phyloP scores from a whole-genome alignment of 371 early-diverging fungal genomes.

The Apophysomyces ossiformis region DNA sequence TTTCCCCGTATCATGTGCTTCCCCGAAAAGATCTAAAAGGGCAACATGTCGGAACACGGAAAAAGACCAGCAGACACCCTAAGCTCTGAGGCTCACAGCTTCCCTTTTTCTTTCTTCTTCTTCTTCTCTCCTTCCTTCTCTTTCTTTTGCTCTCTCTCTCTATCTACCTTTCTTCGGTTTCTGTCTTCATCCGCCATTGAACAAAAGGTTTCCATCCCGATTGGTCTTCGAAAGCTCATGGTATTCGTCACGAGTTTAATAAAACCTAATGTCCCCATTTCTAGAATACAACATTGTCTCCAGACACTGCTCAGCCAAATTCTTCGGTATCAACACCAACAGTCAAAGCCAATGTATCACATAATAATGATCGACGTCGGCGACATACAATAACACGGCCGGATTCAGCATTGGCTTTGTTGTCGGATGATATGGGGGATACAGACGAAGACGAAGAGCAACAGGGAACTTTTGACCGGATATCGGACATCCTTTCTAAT shows the following conservation, averaged over 20 bases:
- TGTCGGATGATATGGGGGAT: slow-evolving; percentile 35
- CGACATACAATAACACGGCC: slow-evolving; percentile 51
- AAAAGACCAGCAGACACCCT: not conserved
- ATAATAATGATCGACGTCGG: slow-evolving; percentile 20
- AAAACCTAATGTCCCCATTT: not conserved
- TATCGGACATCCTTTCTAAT: slow-evolving; percentile 43
- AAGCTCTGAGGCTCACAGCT: not conserved
- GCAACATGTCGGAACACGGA: slow-evolving; percentile 10
- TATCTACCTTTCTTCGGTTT: not conserved
- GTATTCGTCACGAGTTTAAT: not conserved
- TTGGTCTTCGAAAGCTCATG: not conserved
- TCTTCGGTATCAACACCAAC: slow-evolving; percentile 4
- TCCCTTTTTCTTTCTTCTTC: not conserved
- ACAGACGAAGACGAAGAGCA: slow-evolving; percentile 29
- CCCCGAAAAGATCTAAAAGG: slow-evolving; percentile 7
- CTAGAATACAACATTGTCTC: slow-evolving; percentile 1
- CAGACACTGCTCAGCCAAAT: not conserved
- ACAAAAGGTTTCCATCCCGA: not conserved
- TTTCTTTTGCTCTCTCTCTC: not conserved
- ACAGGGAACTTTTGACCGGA: slow-evolving; percentile 45
- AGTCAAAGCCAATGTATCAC: not conserved
- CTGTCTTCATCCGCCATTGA: not conserved
- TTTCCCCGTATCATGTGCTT: slow-evolving; percentile 11
- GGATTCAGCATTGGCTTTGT: slow-evolving; percentile 39
- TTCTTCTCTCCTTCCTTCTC: not conserved